phyloP scores from a whole-genome alignment of 345 rosid species.

The Raphanus raphanistrum region DNA sequence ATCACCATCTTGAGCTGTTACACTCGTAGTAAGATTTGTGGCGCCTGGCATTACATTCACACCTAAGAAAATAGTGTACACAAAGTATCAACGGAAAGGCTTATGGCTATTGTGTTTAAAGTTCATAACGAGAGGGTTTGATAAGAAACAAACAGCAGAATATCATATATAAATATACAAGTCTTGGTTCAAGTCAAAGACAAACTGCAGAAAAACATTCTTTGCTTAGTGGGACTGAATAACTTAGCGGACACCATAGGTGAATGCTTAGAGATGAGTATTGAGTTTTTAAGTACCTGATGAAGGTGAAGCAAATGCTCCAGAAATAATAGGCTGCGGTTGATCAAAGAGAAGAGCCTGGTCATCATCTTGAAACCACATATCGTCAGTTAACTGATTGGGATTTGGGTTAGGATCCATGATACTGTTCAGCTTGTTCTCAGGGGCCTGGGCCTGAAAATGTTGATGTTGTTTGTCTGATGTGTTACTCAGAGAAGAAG shows the following conservation, averaged over 20 bases:
- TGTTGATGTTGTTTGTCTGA: slow-evolving; percentile 5
- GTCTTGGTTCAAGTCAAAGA: neutral
- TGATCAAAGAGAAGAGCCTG: slow-evolving; percentile 27
- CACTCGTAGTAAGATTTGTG: slow-evolving; percentile 18
- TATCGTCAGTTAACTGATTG: slow-evolving; percentile 8
- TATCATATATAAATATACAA: slow-evolving; percentile 15
- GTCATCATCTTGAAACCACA: slow-evolving; percentile 29
- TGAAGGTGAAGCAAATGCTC: slow-evolving; percentile 25
- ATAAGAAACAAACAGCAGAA: slow-evolving; percentile 9
- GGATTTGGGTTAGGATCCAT: slow-evolving; percentile 25
- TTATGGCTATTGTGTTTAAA: neutral
- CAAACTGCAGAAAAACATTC: neutral
- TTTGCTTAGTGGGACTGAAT: neutral
- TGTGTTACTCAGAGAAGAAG: slow-evolving; percentile 13
- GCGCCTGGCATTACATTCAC: slow-evolving; percentile 26
- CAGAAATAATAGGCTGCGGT: slow-evolving; percentile 16
- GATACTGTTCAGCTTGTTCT: slow-evolving; percentile 7
- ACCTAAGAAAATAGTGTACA: slow-evolving; percentile 35
- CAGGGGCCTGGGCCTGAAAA: slow-evolving; percentile 15
- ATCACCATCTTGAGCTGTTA: slow-evolving; percentile 20
- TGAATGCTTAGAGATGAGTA: slow-evolving; percentile 19
- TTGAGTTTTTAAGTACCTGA: slow-evolving; percentile 33
- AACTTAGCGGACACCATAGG: neutral
- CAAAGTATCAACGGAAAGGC: slow-evolving; percentile 27
- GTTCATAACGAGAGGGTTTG: slow-evolving; percentile 1